A percentile compares a stretch with the other conserved stretches of the same genome.
Conservation (phyloP, 1,139 yeast species). For the Lodderomyces parapsilosis region DNA sequence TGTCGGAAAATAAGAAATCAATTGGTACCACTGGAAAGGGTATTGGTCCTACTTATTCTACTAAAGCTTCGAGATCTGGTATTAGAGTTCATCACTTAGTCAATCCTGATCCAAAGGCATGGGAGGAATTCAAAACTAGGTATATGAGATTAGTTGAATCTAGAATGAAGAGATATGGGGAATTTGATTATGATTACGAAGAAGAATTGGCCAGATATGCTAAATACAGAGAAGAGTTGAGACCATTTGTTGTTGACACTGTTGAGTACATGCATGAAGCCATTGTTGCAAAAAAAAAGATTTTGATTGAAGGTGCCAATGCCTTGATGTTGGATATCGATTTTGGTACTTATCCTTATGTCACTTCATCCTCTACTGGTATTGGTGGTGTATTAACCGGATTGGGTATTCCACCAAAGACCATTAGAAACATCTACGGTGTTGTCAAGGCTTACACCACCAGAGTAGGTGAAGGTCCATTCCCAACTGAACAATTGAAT, state of each 20-base stretch:
- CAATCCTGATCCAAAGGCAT: conserved; percentile 82
- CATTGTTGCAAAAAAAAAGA: conserved; percentile 72
- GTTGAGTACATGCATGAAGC: conserved; percentile 89
- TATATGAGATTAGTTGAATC: conserved; percentile 76
- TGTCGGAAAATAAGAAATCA: conserved; percentile 79
- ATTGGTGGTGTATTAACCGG: conserved; percentile 99
- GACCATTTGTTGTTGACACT: conserved; percentile 93
- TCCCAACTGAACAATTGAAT: conserved; percentile 96
- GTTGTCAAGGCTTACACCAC: conserved; percentile 98
- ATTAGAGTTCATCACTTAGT: conserved; percentile 94
- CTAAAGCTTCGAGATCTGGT: conserved; percentile 97
- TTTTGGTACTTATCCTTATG: conserved; percentile 97
- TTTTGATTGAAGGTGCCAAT: conserved; percentile 96
- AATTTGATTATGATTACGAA: conserved; percentile 82
- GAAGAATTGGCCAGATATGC: conserved; percentile 78
- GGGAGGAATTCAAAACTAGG: conserved; percentile 85
- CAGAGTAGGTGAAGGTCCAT: conserved; percentile 99
- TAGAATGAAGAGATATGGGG: conserved; percentile 88
- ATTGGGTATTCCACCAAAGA: conserved; percentile 87
- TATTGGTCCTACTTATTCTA: conserved; percentile 97
- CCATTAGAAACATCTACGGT: conserved; percentile 81
- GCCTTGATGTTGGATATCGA: conserved; percentile 97
- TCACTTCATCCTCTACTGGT: conserved; percentile 92
- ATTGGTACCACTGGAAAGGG: conserved; percentile 99
- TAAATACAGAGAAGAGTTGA: conserved; percentile 66